A percentile compares a stretch with the other conserved stretches of the same genome.
phyloP scores from a whole-genome alignment of 208 protist species.

The Crithidia thermophila region DNA sequence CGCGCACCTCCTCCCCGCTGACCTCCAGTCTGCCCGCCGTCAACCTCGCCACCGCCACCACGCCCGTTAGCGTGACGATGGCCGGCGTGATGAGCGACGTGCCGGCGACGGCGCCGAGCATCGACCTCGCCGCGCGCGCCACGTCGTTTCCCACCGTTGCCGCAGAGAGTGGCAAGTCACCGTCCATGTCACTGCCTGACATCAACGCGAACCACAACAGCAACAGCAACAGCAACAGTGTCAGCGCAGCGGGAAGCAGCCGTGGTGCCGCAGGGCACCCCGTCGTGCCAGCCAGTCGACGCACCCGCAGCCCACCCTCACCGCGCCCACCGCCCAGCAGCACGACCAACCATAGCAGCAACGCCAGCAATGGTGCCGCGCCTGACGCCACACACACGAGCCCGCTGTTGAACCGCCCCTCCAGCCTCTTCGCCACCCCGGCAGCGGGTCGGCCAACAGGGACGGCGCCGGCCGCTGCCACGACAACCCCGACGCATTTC shows the following conservation, averaged over 20 bases:
- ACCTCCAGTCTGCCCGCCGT: background rate
- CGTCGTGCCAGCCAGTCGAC: too few species aligned
- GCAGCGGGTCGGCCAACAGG: too few species aligned
- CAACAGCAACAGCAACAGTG: too few species aligned
- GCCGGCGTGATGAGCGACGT: conserved; percentile 1
- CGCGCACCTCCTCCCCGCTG: background rate
- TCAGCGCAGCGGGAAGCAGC: too few species aligned
- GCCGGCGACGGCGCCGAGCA: background rate
- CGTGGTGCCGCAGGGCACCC: too few species aligned
- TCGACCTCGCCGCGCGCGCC: background rate
- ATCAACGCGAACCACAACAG: too few species aligned
- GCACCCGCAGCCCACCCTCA: background rate
- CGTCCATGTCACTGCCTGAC: too few species aligned
- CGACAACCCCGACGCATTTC: conserved; percentile 1
- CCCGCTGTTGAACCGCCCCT: background rate
- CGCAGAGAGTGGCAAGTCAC: too few species aligned
- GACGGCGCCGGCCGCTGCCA: too few species aligned
- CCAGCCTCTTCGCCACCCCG: background rate
- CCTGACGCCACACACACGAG: background rate
- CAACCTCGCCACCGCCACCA: background rate
- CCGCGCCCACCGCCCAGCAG: background rate
- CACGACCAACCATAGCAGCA: background rate
- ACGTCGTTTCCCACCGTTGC: too few species aligned
- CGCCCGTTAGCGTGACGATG: too few species aligned
- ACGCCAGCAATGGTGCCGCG: too few species aligned